Evolutionary conservation across 495 filamentous ascomycete species (phyloP).

Genomic region (Articulospora tetracladia): DNA sequence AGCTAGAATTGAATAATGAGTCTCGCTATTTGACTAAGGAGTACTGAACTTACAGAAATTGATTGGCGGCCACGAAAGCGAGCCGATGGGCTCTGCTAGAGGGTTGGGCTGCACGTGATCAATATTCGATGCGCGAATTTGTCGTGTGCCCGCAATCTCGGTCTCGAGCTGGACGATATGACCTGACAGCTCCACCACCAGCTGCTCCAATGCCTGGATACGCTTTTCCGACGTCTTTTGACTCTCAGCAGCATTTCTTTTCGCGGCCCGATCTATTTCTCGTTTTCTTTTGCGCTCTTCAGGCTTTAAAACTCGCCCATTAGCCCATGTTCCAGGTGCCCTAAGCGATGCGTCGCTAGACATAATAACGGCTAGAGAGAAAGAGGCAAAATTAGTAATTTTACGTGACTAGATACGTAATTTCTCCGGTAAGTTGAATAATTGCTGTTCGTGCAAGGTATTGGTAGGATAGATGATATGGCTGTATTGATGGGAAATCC

Average conservation of each 20-base stretch:
- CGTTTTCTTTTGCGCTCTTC: constrained; percentile 5
- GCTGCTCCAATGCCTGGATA: constrained; percentile 5
- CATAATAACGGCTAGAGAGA: not conserved
- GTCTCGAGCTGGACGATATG: constrained; percentile 2
- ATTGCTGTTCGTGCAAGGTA: constrained; percentile 2
- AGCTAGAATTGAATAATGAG: not conserved
- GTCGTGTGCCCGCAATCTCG: not conserved
- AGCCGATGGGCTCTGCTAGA: not conserved
- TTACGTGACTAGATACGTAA: not conserved
- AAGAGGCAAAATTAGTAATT: constrained; percentile 1
- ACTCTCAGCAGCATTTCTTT: constrained; percentile 3
- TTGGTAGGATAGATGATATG: constrained; percentile 3
- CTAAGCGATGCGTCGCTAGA: constrained; percentile 3
- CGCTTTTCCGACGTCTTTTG: not conserved
- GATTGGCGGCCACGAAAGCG: not conserved
- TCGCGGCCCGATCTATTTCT: constrained; percentile 6
- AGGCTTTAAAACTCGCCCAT: constrained; percentile 6
- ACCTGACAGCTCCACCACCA: constrained; percentile 5
- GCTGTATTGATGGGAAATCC: not conserved
- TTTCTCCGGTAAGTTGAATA: not conserved
- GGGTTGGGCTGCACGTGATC: constrained; percentile 1
- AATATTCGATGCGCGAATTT: not conserved
- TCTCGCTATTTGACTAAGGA: not conserved
- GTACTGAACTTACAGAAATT: not conserved
- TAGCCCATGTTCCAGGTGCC: constrained; percentile 4